These are phyloP conservation scores for Aspergillaceae sp. DNA, from an alignment of 2,329 filamentous ascomycete genomes.

Conservation along the genomic window DNA sequence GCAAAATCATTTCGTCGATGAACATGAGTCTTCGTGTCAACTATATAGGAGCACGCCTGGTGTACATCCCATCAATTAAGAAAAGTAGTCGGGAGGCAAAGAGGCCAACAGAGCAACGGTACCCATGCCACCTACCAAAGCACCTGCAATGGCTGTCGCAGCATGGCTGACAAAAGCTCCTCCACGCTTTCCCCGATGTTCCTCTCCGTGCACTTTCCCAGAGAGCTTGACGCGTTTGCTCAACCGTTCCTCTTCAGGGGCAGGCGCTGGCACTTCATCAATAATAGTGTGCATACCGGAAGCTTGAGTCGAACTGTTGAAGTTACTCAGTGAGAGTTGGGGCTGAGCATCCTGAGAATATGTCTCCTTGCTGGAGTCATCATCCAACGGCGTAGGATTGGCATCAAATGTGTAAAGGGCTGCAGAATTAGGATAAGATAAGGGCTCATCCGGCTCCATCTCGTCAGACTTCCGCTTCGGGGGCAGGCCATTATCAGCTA, in stretches of 20 bases:
- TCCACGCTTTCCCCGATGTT: background rate
- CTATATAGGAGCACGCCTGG: too few relatives aligned
- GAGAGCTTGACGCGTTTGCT: conserved; percentile 21
- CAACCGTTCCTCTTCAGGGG: conserved; percentile 13
- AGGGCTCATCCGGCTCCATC: conserved; percentile 11
- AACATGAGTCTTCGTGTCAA: too few relatives aligned
- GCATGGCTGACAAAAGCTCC: conserved; percentile 28
- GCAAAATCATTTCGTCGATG: too few relatives aligned
- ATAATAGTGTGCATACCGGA: conserved; percentile 5
- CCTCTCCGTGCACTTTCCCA: conserved; percentile 1
- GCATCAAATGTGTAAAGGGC: background rate
- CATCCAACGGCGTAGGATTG: background rate
- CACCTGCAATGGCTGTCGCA: conserved; percentile 31
- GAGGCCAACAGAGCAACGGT: conserved; percentile 34
- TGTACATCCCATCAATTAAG: conserved; percentile 8
- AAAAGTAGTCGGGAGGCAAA: conserved; percentile 37
- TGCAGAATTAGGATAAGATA: background rate
- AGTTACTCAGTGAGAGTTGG: conserved; percentile 5
- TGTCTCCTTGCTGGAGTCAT: conserved; percentile 3
- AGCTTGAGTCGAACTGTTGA: conserved; percentile 10
- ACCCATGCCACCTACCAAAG: conserved; percentile 34
- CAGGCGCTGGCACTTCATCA: conserved; percentile 8
- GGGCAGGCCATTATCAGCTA: conserved; percentile 7
- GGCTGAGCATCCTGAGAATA: conserved; percentile 20
- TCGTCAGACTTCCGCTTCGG: conserved; percentile 26